Percentiles rank a stretch among this genome's conserved stretches.
phyloP scores from a whole-genome alignment of 2,329 filamentous ascomycete genomes.

The Colletotrichum filicis region DNA sequence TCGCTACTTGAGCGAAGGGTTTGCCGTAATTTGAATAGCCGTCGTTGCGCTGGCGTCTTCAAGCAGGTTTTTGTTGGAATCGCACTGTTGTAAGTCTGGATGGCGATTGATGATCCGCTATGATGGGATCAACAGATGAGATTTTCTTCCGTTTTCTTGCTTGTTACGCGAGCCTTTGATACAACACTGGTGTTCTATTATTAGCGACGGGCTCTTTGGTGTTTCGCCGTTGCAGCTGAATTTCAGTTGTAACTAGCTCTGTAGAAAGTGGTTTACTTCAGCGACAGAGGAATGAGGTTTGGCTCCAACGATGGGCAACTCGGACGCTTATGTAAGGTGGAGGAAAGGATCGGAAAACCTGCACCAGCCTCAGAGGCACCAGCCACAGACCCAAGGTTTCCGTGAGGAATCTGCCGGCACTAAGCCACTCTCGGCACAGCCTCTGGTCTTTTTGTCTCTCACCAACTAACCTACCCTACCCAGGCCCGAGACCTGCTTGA shows the following conservation, averaged over 20 bases:
- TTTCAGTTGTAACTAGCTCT: no score
- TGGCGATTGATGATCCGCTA: no score
- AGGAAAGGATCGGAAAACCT: background rate
- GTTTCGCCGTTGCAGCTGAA: background rate
- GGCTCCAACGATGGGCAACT: background rate
- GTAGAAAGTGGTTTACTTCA: background rate
- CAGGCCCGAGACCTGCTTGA: conserved; percentile 30
- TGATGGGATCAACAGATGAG: no score
- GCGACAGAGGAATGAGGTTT: background rate
- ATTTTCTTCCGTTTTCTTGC: no score
- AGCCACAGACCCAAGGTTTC: conserved; percentile 14
- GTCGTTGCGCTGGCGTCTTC: background rate
- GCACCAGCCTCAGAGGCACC: conserved; percentile 5
- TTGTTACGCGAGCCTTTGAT: no score
- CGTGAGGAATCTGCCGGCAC: conserved; percentile 26
- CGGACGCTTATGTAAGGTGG: conserved; percentile 13
- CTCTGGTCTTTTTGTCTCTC: conserved; percentile 30
- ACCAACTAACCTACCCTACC: conserved; percentile 15
- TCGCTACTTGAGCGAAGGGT: background rate
- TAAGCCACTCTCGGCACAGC: conserved; percentile 34
- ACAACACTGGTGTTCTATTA: no score
- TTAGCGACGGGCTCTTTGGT: no score
- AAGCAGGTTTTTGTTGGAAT: no score
- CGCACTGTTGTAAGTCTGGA: no score
- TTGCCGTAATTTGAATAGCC: background rate